Evolutionary conservation across 2,329 filamentous ascomycete genomes (phyloP).

Genomic region (Ceratocystis variospora): DNA sequence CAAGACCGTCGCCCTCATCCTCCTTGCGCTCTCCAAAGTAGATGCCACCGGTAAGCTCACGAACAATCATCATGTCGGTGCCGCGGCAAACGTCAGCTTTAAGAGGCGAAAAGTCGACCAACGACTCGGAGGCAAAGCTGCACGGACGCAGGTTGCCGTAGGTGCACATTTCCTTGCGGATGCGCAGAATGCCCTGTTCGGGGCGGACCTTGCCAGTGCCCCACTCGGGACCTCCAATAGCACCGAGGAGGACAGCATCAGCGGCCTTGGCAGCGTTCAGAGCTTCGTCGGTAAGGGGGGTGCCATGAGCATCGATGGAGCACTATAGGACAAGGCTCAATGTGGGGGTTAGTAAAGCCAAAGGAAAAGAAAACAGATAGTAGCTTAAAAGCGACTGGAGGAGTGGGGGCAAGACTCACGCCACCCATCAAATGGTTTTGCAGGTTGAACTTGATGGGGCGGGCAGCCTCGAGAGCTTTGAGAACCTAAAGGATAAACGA

Average conservation of each 20-base stretch:
- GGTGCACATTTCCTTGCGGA: constrained; percentile 85
- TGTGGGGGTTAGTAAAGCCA: background rate
- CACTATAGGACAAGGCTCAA: constrained; percentile 37
- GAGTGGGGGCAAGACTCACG: constrained; percentile 41
- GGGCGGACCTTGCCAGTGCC: constrained; percentile 77
- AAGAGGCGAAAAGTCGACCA: constrained; percentile 74
- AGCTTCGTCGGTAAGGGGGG: constrained; percentile 67
- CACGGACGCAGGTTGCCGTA: constrained; percentile 94
- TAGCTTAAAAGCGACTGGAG: background rate
- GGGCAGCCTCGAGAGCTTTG: constrained; percentile 59
- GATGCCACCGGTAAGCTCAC: constrained; percentile 82
- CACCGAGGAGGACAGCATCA: constrained; percentile 80
- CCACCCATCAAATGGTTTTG: constrained; percentile 83
- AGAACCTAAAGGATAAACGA: constrained; percentile 44
- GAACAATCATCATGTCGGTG: constrained; percentile 83
- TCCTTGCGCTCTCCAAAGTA: constrained; percentile 90
- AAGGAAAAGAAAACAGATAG: background rate
- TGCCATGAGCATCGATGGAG: constrained; percentile 73
- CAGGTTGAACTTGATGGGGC: constrained; percentile 68
- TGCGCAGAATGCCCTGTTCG: constrained; percentile 78
- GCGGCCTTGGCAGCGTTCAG: constrained; percentile 71
- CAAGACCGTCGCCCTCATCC: constrained; percentile 57
- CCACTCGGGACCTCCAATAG: constrained; percentile 95
- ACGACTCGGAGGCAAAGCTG: constrained; percentile 79
- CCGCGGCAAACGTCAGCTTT: constrained; percentile 74